phyloP scores from a whole-genome alignment of 1,284 basidiomycete species.

The Thecaphora frezii region DNA sequence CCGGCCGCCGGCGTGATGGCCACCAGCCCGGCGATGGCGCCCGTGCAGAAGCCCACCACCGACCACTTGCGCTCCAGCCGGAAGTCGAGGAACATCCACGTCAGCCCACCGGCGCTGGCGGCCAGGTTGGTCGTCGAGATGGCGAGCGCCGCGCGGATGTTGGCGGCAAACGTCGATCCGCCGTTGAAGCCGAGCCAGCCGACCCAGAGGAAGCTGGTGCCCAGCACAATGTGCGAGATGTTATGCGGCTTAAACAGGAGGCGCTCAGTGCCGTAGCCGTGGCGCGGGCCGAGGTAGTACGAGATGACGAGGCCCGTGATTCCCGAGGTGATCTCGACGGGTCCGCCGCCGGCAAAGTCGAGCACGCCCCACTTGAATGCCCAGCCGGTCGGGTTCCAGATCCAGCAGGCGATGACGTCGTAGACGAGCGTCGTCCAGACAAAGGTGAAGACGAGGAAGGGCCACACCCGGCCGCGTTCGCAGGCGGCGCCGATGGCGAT shows the following conservation, averaged over 20 bases:
- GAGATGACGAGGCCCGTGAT: conserved; percentile 83
- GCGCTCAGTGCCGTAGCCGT: conserved; percentile 84
- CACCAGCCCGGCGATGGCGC: conserved; percentile 62
- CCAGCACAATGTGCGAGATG: conserved; percentile 83
- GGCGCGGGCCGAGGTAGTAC: conserved; percentile 83
- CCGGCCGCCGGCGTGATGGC: conserved; percentile 60
- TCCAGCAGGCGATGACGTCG: conserved; percentile 64
- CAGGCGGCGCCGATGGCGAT: conserved; percentile 70
- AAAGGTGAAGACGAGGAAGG: conserved; percentile 84
- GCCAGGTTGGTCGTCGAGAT: conserved; percentile 79
- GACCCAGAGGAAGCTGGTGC: conserved; percentile 86
- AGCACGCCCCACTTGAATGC: conserved; percentile 85
- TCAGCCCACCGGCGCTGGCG: conserved; percentile 74
- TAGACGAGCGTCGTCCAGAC: conserved; percentile 77
- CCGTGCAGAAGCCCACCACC: conserved; percentile 49
- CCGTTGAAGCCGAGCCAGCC: conserved; percentile 96
- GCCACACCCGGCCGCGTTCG: conserved; percentile 82
- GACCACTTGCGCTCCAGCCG: conserved; percentile 81
- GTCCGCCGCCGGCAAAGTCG: conserved; percentile 89
- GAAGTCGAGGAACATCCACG: conserved; percentile 88
- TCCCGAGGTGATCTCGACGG: conserved; percentile 89
- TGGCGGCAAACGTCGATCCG: conserved; percentile 82
- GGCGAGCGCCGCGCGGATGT: conserved; percentile 81
- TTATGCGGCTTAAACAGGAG: conserved; percentile 91
- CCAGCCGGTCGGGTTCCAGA: conserved; percentile 90